These are phyloP conservation scores for Boletus edulis DNA, from an alignment of 768 basidiomycete genomes.

Conservation along the genomic window DNA sequence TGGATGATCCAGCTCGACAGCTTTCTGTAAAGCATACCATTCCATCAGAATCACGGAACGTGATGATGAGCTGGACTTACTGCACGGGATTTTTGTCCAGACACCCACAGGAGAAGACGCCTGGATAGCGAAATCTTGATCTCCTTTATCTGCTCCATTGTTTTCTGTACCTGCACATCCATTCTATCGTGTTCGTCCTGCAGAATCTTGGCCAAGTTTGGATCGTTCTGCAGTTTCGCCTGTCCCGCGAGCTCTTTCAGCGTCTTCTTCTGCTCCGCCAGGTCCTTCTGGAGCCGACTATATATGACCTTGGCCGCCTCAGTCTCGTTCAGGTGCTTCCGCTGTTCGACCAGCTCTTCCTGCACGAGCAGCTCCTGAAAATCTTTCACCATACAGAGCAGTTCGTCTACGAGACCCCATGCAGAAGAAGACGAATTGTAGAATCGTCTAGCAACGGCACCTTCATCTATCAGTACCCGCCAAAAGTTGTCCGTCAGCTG, in stretches of 20 bases:
- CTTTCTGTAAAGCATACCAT: background rate
- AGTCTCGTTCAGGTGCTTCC: slow-evolving; percentile 21
- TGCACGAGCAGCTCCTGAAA: slow-evolving; percentile 11
- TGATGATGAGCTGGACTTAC: background rate
- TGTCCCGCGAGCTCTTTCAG: slow-evolving; percentile 20
- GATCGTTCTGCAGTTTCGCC: slow-evolving; percentile 13
- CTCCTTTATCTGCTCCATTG: slow-evolving; percentile 21
- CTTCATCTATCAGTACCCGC: background rate
- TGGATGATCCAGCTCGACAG: background rate
- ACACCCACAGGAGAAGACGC: slow-evolving; percentile 8
- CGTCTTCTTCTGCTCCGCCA: slow-evolving; percentile 13
- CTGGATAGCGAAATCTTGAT: slow-evolving; percentile 16
- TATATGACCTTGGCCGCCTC: slow-evolving; percentile 20
- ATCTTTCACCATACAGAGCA: background rate
- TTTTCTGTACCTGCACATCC: slow-evolving; percentile 9
- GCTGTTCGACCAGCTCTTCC: slow-evolving; percentile 16
- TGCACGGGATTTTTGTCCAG: slow-evolving; percentile 2
- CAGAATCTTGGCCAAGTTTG: slow-evolving; percentile 10
- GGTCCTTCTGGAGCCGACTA: slow-evolving; percentile 15
- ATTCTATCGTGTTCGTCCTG: slow-evolving; percentile 11
- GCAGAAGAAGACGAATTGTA: background rate
- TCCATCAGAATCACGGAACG: background rate
- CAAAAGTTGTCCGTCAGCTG: slow-evolving; percentile 31
- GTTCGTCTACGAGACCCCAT: background rate
- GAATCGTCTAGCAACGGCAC: slow-evolving; percentile 4